Conservation (phyloP, 1,284 basidiomycete genomes). For the Ganoderma meredithae region DNA sequence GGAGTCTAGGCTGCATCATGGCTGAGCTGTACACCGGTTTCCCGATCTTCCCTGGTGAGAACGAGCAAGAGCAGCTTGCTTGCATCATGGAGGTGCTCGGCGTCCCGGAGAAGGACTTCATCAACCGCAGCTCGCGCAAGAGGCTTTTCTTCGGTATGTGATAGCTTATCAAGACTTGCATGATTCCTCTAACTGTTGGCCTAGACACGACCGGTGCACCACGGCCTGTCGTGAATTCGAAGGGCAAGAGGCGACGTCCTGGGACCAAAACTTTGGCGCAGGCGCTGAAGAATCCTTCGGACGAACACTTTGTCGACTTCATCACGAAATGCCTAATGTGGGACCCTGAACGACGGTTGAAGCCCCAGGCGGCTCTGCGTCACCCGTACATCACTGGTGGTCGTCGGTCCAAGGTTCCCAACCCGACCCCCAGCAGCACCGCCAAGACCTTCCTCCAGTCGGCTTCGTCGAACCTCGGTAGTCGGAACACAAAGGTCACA, state of each 20-base stretch:
- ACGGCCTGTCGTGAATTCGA: constrained; percentile 94
- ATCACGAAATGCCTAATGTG: constrained; percentile 95
- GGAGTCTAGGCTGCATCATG: constrained; percentile 97
- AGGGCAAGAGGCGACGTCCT: constrained; percentile 91
- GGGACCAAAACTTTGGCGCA: constrained; percentile 90
- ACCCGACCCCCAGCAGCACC: constrained; percentile 50
- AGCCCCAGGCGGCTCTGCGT: constrained; percentile 92
- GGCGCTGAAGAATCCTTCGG: constrained; percentile 84
- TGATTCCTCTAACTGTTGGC: constrained; percentile 11
- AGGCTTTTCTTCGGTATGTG: constrained; percentile 93
- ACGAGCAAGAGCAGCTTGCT: constrained; percentile 97
- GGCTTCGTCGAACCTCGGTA: constrained; percentile 38
- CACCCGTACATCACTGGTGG: constrained; percentile 87
- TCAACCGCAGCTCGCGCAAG: constrained; percentile 93
- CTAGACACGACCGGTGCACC: constrained; percentile 92
- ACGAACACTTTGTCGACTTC: constrained; percentile 91
- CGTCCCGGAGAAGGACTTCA: constrained; percentile 92
- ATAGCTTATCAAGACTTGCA: not conserved
- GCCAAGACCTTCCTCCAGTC: constrained; percentile 63
- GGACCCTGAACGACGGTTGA: constrained; percentile 97
- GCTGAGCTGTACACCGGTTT: constrained; percentile 99
- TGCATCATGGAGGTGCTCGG: constrained; percentile 99
- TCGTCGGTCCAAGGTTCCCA: constrained; percentile 56
- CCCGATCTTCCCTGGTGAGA: constrained; percentile 99
- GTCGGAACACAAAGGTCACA: constrained; percentile 56